Percentiles rank a stretch among this genome's conserved stretches.
Evolutionary conservation across 2,329 filamentous ascomycete species (phyloP).

Genomic region (Aspergillus eucalypticola): DNA sequence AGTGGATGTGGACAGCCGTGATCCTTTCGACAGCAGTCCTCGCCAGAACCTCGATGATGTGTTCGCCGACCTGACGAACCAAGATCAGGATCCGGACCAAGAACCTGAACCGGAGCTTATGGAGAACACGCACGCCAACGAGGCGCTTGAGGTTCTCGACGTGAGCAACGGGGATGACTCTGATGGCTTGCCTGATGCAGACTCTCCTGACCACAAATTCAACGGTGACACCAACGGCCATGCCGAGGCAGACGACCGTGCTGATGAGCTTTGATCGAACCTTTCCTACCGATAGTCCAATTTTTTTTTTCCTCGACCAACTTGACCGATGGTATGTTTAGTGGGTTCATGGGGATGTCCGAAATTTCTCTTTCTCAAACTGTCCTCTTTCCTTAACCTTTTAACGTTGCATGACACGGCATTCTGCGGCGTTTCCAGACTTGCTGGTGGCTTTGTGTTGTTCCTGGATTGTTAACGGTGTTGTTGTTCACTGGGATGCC

Average conservation of each 20-base stretch:
- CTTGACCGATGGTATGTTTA: background rate
- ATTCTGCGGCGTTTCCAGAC: constrained; percentile 15
- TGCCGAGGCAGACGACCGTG: constrained; percentile 9
- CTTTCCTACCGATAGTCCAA: background rate
- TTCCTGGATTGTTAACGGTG: constrained; percentile 21
- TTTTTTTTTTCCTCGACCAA: background rate
- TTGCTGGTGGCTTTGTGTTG: constrained; percentile 17
- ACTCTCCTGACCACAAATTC: constrained; percentile 22
- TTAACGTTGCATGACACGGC: constrained; percentile 8
- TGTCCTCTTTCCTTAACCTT: constrained; percentile 2
- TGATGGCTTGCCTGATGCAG: constrained; percentile 30
- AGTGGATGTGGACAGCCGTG: constrained; percentile 33
- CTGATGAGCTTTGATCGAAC: constrained; percentile 10
- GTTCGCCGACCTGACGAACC: constrained; percentile 50
- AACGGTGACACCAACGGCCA: constrained; percentile 27
- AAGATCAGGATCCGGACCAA: constrained; percentile 38
- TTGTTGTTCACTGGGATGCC: constrained; percentile 13
- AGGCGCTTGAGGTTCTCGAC: constrained; percentile 47
- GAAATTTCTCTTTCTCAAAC: background rate
- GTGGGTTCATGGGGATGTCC: constrained; percentile 5
- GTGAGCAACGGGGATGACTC: constrained; percentile 40
- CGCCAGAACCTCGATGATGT: constrained; percentile 46
- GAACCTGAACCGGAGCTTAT: constrained; percentile 34
- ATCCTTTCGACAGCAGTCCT: constrained; percentile 42
- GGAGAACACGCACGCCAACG: constrained; percentile 50